These are phyloP conservation scores for Chenopodium formosanum DNA, from an alignment of 148 eudicot genomes.

Conservation along the genomic window DNA sequence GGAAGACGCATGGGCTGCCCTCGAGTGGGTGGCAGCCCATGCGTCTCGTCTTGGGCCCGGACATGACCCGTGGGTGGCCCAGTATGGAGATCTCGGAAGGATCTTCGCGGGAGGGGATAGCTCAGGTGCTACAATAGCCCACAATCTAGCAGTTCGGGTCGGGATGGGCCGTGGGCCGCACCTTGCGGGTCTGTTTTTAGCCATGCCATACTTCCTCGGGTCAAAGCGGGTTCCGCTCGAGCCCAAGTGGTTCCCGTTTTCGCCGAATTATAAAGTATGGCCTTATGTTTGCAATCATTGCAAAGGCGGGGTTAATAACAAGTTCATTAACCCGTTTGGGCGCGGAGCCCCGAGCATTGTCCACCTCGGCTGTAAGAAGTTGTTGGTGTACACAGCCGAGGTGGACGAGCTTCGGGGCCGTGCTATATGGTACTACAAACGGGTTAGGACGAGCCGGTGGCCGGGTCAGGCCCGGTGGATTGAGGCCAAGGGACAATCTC, in stretches of 20 bases:
- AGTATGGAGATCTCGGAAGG: constrained; percentile 31
- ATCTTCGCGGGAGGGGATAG: constrained; percentile 58
- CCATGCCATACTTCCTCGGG: constrained; percentile 52
- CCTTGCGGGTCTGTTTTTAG: constrained; percentile 36
- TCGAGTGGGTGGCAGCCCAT: constrained; percentile 37
- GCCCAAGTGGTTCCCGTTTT: neutral
- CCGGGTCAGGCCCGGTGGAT: constrained; percentile 21
- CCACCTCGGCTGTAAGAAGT: constrained; percentile 33
- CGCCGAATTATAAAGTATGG: constrained; percentile 39
- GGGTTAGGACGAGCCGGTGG: constrained; percentile 27
- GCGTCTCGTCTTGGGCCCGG: constrained; percentile 13
- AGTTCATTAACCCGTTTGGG: constrained; percentile 41
- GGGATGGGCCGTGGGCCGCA: constrained; percentile 22
- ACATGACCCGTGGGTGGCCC: constrained; percentile 39
- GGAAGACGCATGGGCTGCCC: constrained; percentile 43
- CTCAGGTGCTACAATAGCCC: constrained; percentile 55
- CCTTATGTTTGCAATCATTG: constrained; percentile 34
- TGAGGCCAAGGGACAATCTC: constrained; percentile 23
- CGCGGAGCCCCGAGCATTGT: constrained; percentile 27
- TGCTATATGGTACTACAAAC: constrained; percentile 30
- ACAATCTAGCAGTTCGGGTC: constrained; percentile 41
- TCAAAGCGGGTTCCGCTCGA: constrained; percentile 28
- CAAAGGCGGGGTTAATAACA: constrained; percentile 36
- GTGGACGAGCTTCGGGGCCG: constrained; percentile 39
- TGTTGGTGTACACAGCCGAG: constrained; percentile 46